A percentile compares a stretch with the other conserved stretches of the same genome.
These are phyloP conservation scores for Sporobolomyces roseus DNA, from an alignment of 768 basidiomycete genomes.

Conservation along the genomic window DNA sequence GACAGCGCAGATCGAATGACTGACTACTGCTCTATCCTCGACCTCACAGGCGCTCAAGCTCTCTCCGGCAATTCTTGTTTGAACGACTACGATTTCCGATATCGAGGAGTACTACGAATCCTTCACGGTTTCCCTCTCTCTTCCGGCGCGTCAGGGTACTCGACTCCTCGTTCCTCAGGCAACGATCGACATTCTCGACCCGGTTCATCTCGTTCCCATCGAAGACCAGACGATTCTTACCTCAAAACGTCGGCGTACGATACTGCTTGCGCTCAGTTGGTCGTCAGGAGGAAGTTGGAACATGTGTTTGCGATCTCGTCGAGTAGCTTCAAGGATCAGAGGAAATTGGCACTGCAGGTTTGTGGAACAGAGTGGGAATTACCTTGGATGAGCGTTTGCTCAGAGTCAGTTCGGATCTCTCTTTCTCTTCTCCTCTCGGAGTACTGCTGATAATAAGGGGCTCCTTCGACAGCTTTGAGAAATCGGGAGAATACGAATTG, in stretches of 20 bases:
- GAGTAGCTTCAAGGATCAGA: slow-evolving; percentile 16
- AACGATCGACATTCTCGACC: slow-evolving; percentile 21
- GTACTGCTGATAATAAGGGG: too few species aligned
- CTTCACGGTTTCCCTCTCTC: slow-evolving; percentile 37
- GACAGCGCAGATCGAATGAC: neutral
- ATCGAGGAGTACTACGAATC: slow-evolving; percentile 41
- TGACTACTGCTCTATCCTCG: too few species aligned
- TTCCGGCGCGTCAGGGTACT: neutral
- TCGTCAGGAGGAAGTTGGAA: slow-evolving; percentile 15
- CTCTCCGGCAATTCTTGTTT: slow-evolving; percentile 33
- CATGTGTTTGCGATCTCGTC: slow-evolving; percentile 30
- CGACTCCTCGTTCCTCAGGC: slow-evolving; percentile 26
- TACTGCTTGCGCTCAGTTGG: slow-evolving; percentile 26
- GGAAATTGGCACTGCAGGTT: slow-evolving; percentile 34
- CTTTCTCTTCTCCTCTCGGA: neutral
- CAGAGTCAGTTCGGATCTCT: slow-evolving; percentile 15
- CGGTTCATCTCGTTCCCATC: slow-evolving; percentile 22
- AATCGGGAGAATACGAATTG: slow-evolving; percentile 23
- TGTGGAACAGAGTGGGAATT: slow-evolving; percentile 40
- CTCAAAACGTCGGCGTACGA: slow-evolving; percentile 28
- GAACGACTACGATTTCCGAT: slow-evolving; percentile 42
- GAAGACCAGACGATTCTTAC: slow-evolving; percentile 31
- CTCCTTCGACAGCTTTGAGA: slow-evolving; percentile 22
- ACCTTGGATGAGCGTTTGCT: slow-evolving; percentile 23
- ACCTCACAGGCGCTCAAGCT: slow-evolving; percentile 22